phyloP scores from a whole-genome alignment of 2,329 filamentous ascomycete species.

The Chrysosporium queenslandicum region DNA sequence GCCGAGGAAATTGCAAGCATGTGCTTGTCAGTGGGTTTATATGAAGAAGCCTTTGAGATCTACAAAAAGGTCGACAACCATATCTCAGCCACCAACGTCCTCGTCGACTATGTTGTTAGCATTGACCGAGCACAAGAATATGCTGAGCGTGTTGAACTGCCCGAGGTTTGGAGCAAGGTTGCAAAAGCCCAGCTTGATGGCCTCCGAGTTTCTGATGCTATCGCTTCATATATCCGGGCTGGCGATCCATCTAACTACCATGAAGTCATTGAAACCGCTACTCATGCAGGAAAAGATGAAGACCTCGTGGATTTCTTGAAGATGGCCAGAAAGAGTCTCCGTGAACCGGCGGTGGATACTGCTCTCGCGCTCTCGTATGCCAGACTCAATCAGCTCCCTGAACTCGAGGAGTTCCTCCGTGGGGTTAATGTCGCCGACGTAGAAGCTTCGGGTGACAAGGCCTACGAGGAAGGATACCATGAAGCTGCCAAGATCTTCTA shows the following conservation, averaged over 20 bases:
- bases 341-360: conserved; percentile 88
- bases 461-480: conserved; percentile 85
- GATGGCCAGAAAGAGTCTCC: conserved; percentile 94
- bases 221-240: conserved; percentile 95
- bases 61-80: conserved; percentile 97
- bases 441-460: conserved; percentile 95
- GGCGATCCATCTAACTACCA: conserved; percentile 84
- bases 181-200: conserved; percentile 97
- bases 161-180: conserved; percentile 96
- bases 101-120: conserved; percentile 93
- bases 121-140: conserved; percentile 95
- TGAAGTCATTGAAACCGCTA: conserved; percentile 93
- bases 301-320: conserved; percentile 92
- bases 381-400: conserved; percentile 77
- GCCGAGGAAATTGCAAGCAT: conserved; percentile 86
- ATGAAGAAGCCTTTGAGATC: conserved; percentile 95
- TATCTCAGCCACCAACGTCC: conserved; percentile 73
- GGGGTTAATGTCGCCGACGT: conserved; percentile 90
- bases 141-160: conserved; percentile 84
- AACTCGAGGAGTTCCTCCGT: conserved; percentile 92
- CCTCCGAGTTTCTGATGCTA: conserved; percentile 79
- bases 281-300: conserved; percentile 92
- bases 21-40: conserved; percentile 88
- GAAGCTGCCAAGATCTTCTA: conserved; percentile 99
- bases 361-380: conserved; percentile 89